Evolutionary conservation across 352 stramenopile genomes (phyloP).

Genomic region (Globisporangium mamillatum): DNA sequence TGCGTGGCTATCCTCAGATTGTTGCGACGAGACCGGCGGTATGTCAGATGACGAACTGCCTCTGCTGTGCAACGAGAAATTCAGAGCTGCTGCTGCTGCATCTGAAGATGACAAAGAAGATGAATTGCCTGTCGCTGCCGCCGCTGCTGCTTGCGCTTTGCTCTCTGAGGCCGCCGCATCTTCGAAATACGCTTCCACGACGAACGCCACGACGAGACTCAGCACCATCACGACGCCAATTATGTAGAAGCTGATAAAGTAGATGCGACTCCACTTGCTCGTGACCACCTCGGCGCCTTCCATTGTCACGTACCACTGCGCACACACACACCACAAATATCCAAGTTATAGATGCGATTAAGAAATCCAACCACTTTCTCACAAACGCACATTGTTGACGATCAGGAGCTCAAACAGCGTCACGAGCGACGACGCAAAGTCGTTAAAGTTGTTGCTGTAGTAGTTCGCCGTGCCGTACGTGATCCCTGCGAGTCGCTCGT

Average conservation of each 20-base stretch:
- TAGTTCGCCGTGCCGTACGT: conserved; percentile 53
- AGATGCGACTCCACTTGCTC: conserved; percentile 51
- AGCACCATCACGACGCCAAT: conserved; percentile 70
- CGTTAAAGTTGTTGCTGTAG: conserved; percentile 81
- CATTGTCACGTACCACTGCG: conserved; percentile 68
- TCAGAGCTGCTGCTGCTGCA: neutral
- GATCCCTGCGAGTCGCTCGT: conserved; percentile 30
- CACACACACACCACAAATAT: conserved; percentile 3
- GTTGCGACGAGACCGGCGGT: conserved; percentile 2
- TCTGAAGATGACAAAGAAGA: neutral
- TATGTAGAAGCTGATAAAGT: conserved; percentile 74
- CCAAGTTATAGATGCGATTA: neutral
- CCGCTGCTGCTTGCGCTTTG: conserved; percentile 6
- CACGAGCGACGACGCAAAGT: conserved; percentile 50
- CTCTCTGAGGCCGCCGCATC: conserved; percentile 13
- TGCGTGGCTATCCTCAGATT: neutral
- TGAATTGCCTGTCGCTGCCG: neutral
- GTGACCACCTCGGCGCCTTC: conserved; percentile 57
- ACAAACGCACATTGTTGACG: conserved; percentile 66
- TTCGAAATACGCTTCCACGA: conserved; percentile 62
- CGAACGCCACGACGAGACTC: conserved; percentile 69
- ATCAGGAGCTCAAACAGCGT: conserved; percentile 75
- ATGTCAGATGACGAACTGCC: conserved; percentile 5
- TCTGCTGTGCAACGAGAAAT: conserved; percentile 1
- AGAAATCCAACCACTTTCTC: no score